phyloP scores from a whole-genome alignment of 139 green algal species.

The Micractinium conductrix region DNA sequence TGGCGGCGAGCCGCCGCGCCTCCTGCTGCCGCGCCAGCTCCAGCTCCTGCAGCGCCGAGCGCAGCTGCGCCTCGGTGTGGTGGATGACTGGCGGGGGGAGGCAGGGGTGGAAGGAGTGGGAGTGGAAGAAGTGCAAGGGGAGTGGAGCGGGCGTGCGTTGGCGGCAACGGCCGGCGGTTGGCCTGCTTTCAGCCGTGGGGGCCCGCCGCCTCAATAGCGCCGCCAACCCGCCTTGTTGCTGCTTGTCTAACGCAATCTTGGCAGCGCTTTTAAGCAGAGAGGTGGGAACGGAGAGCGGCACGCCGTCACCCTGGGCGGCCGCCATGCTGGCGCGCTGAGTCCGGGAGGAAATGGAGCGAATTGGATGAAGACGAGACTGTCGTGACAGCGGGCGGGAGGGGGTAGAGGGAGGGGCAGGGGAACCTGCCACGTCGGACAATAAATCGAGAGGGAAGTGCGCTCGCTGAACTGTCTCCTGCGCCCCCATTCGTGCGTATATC shows the following conservation, averaged over 20 bases:
- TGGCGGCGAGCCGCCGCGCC: neutral
- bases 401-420: neutral
- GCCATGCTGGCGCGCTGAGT: too few relatives aligned
- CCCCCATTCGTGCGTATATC: too few relatives aligned
- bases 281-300: too few relatives aligned
- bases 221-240: neutral
- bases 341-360: too few relatives aligned
- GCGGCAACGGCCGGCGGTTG: neutral
- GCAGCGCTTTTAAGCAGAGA: too few relatives aligned
- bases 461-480: neutral
- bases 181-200: too few relatives aligned
- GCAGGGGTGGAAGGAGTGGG: neutral
- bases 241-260: too few relatives aligned
- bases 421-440: neutral
- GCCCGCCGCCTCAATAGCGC: too few relatives aligned
- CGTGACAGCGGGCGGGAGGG: neutral
- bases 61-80: neutral
- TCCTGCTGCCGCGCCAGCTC: constrained; percentile 1
- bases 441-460: too few relatives aligned
- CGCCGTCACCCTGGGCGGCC: too few relatives aligned
- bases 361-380: too few relatives aligned
- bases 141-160: neutral
- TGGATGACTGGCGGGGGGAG: neutral
- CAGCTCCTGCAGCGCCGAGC: neutral
- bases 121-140: neutral